phyloP scores from a whole-genome alignment of 1,284 basidiomycete genomes.

The Ustilago loliicola region DNA sequence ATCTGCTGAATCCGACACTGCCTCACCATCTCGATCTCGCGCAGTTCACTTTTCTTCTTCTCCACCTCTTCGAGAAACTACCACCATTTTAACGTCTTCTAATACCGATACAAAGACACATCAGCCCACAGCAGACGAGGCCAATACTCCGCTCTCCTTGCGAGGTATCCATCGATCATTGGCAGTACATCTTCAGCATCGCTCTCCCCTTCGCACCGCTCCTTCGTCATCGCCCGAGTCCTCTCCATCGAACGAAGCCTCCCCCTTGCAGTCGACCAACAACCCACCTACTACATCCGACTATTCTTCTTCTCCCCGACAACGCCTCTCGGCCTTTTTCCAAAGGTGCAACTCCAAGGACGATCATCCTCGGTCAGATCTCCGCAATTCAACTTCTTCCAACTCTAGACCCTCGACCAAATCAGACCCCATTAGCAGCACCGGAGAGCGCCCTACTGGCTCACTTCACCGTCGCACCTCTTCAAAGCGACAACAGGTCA shows the following conservation, averaged over 20 bases:
- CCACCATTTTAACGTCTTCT: not conserved
- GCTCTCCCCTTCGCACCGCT: constrained; percentile 16
- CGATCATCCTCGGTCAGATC: constrained; percentile 2
- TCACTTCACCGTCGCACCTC: constrained; percentile 28
- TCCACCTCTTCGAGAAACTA: not conserved
- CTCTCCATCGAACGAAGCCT: not conserved
- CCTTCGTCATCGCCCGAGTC: not conserved
- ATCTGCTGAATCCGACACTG: not conserved
- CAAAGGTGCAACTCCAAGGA: constrained; percentile 15
- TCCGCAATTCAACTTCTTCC: not conserved
- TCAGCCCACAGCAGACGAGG: not conserved
- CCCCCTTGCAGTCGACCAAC: not conserved
- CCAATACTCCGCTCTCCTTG: constrained; percentile 10
- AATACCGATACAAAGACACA: constrained; percentile 6
- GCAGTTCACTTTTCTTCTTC: constrained; percentile 20
- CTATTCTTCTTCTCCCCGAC: constrained; percentile 9
- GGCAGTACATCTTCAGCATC: constrained; percentile 26
- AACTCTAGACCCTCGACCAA: not conserved
- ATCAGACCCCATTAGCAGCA: not conserved
- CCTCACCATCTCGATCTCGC: constrained; percentile 11
- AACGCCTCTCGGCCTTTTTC: constrained; percentile 28
- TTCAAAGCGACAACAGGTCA: constrained; percentile 50
- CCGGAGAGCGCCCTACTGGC: constrained; percentile 6
- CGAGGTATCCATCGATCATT: constrained; percentile 33
- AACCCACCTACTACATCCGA: not conserved